Evolutionary conservation across 2,329 filamentous ascomycete species (phyloP).

Genomic region (Lasiodiplodia theobromae): DNA sequence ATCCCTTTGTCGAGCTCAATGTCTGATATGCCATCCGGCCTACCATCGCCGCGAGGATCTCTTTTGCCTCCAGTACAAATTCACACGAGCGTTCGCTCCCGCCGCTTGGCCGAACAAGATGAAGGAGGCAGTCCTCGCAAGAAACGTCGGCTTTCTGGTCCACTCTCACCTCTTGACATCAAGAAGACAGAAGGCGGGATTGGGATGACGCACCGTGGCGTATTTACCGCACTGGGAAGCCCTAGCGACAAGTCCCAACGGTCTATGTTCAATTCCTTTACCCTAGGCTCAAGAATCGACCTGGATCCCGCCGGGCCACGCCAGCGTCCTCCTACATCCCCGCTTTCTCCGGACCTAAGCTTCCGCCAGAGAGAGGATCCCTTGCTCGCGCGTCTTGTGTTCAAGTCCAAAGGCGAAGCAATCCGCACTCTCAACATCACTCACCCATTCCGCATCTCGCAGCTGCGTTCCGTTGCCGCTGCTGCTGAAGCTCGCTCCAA

Average conservation of each 20-base stretch:
- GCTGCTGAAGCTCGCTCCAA: not conserved
- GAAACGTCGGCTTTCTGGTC: not conserved
- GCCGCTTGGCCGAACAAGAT: not conserved
- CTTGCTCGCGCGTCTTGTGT: slow-evolving; percentile 5
- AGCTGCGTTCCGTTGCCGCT: not conserved
- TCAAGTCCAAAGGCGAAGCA: not conserved
- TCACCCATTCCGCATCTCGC: not conserved
- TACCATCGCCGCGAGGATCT: not conserved
- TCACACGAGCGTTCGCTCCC: not conserved
- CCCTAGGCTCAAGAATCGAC: slow-evolving; percentile 2
- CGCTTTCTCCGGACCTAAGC: not conserved
- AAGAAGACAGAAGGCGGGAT: slow-evolving; percentile 6
- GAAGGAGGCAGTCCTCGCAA: slow-evolving; percentile 11
- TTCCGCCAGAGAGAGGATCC: not conserved
- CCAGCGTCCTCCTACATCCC: slow-evolving; percentile 11
- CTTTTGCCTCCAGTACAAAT: not conserved
- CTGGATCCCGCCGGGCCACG: slow-evolving; percentile 6
- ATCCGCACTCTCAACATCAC: not conserved
- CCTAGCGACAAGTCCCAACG: slow-evolving; percentile 11
- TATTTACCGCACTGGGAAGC: slow-evolving; percentile 17
- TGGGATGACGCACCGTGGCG: slow-evolving; percentile 28
- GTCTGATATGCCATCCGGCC: not conserved
- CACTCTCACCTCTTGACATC: not conserved
- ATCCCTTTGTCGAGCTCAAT: not conserved
- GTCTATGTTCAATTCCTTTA: slow-evolving; percentile 12